Base-by-base conservation (phyloP, 768 basidiomycete species). In the Daedaleopsis nitida region DNA sequence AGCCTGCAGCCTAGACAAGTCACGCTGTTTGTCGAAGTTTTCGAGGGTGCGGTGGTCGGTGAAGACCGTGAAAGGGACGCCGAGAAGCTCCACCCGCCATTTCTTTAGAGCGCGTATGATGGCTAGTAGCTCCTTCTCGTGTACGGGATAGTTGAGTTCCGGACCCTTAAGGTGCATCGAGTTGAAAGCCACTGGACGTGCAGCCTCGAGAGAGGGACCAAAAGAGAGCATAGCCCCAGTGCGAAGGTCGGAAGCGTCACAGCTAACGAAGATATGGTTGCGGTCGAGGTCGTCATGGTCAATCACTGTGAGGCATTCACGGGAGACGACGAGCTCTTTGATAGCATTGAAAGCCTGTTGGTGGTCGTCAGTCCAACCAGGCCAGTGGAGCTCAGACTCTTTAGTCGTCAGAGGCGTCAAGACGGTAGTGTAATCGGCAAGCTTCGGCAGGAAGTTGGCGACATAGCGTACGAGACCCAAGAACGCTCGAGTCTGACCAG, bases 41-140 rank as follows among this genome's bases (percentile, higher is more conserved):
- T 76, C 66, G 5, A 79, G 66, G 0, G 77, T 76, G 1, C 71
- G 65, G 65, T 81, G 78, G 55, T 80, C 76, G 0, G 76, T 78
- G 47, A 59, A 74, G 10, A 80, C 65, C 0, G 27, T 35, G 56
- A 75, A 73, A 13, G 24, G 62, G 7, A 58, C 54, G 0, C 74
- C 71, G 7, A 70, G 48, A 0, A 73, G 59, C 32, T 71, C 62
- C 8, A 58, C 34, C 2, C 66, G 61, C 60, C 66, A 74, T 38
- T 68, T 69, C 58, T 69, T 63, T 6, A 69, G 57, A 0, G 75
- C 76, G 0, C 68, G 52, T 0, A 80, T 68, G 17, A 81, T 76
- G 0, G 76, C 55, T 80, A 69, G 37, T 38, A 14, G 14, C 8
- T 14, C 37, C n/a, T n/a, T n/a, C n/a, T n/a, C n/a, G n/a, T n/a